Conservation (phyloP, 345 rosid species). For the Durio zibethinus region DNA sequence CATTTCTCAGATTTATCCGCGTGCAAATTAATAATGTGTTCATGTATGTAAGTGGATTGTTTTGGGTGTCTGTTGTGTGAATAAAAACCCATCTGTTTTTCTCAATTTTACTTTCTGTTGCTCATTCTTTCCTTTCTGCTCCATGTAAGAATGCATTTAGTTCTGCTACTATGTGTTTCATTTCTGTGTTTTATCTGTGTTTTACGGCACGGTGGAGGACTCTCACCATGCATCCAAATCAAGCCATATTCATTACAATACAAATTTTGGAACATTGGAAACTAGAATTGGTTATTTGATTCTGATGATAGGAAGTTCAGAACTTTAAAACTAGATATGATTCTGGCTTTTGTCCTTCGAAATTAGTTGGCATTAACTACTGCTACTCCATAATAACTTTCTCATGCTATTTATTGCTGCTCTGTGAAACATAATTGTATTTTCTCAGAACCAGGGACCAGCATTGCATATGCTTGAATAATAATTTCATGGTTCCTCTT, state of each 20-base stretch:
- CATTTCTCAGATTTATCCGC: conserved; percentile 35
- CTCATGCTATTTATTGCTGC: background rate
- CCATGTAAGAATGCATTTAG: background rate
- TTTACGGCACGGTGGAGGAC: too few relatives aligned
- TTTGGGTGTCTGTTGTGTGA: conserved; percentile 42
- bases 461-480: background rate
- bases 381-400: background rate
- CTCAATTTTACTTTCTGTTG: background rate
- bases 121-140: background rate
- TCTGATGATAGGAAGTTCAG: background rate
- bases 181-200: too few relatives aligned
- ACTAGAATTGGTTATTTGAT: background rate
- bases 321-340: background rate
- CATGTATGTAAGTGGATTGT: conserved; percentile 39
- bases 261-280: background rate
- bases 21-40: conserved; percentile 48
- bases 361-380: background rate
- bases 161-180: background rate
- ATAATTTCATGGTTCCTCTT: background rate
- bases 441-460: background rate
- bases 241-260: too few relatives aligned
- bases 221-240: too few relatives aligned
- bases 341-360: background rate
- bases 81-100: conserved; percentile 38
- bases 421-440: background rate